phyloP scores from a whole-genome alignment of 1,284 basidiomycete genomes.

The Ustilago xerochloae region DNA sequence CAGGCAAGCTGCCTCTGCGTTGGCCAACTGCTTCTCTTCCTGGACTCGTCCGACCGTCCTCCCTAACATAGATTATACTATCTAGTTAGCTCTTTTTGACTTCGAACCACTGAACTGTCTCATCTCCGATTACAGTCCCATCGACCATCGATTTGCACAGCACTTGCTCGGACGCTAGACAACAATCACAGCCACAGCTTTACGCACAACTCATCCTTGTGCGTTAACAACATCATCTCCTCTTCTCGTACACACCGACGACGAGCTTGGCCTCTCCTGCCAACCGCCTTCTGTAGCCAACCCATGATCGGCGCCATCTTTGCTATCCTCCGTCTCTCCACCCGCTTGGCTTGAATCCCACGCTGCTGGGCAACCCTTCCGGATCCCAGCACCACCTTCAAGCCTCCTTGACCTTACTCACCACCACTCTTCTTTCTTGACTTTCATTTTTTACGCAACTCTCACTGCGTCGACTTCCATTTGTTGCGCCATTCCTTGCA shows the following conservation, averaged over 20 bases:
- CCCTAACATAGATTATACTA: slow-evolving; percentile 42
- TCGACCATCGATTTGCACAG: background rate
- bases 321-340: slow-evolving; percentile 44
- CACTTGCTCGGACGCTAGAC: background rate
- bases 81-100: background rate
- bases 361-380: slow-evolving; percentile 35
- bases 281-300: slow-evolving; percentile 49
- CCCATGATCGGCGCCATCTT: slow-evolving; percentile 46
- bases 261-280: slow-evolving; percentile 50
- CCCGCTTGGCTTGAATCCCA: slow-evolving; percentile 50
- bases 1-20: slow-evolving; percentile 43
- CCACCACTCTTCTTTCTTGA: background rate
- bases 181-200: background rate
- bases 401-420: slow-evolving; percentile 39
- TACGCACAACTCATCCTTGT: background rate
- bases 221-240: background rate
- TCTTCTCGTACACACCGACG: background rate
- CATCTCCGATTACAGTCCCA: background rate
- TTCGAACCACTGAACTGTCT: too few species aligned
- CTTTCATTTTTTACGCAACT: background rate
- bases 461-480: background rate
- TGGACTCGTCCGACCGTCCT: slow-evolving; percentile 61
- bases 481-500: background rate
- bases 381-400: slow-evolving; percentile 47
- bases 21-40: slow-evolving; percentile 58